Conservation (phyloP, 108 stramenopile species). For the Chaetoceros tenuissimus region DNA sequence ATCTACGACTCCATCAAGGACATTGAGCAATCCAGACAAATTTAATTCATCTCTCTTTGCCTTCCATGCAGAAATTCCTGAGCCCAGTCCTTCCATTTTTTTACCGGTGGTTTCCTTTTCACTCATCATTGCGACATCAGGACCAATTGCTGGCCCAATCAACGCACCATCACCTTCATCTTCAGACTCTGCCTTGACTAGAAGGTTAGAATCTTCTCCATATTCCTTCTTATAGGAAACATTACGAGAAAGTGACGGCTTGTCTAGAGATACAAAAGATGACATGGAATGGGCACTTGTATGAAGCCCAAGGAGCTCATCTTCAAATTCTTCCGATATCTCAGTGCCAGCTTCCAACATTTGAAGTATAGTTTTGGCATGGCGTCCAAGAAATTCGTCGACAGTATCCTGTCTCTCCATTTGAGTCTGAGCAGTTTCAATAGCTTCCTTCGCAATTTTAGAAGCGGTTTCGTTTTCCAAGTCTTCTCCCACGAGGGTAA, state of each 20-base stretch:
- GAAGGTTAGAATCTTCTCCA: not conserved
- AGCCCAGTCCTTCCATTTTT: not conserved
- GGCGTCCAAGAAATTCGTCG: conserved; percentile 22
- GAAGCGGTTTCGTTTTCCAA: conserved; percentile 6
- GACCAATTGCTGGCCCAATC: not conserved
- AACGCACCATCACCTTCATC: not conserved
- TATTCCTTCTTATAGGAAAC: not conserved
- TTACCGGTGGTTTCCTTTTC: not conserved
- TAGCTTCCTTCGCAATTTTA: conserved; percentile 18
- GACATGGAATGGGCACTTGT: not conserved
- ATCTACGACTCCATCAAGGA: conserved; percentile 79
- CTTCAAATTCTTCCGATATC: conserved; percentile 23
- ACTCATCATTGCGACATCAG: not conserved
- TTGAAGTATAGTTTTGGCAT: conserved; percentile 20
- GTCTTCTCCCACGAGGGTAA: conserved; percentile 23
- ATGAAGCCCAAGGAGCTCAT: conserved; percentile 25
- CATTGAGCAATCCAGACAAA: conserved; percentile 61
- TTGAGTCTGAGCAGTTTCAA: conserved; percentile 11
- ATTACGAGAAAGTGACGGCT: not conserved
- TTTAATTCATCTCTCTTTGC: conserved; percentile 34
- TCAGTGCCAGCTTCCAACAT: conserved; percentile 24
- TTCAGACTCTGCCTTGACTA: not conserved
- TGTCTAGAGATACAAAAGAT: not conserved
- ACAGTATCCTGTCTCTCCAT: conserved; percentile 11
- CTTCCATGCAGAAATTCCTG: conserved; percentile 9